Evolutionary conservation across 495 filamentous ascomycete species (phyloP), one percentile per base, ranked within the genome.

Genomic region (Hamigera avellanea): DNA sequence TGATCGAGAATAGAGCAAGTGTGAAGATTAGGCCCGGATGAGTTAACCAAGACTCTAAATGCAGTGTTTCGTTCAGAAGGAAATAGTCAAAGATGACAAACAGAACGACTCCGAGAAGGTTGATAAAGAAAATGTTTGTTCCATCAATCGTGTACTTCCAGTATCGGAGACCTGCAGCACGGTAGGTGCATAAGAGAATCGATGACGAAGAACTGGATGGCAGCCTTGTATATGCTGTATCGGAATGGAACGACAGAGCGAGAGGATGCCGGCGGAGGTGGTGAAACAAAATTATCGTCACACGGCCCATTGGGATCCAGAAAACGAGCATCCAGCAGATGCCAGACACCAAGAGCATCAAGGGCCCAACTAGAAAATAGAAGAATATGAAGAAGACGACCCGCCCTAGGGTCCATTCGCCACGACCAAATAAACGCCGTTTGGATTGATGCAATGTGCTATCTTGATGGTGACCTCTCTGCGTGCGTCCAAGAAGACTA

Each of bases 131-230:
- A 50, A 99, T 89, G 61, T 99, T 99, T 31, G 93, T 96, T 36
- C 91, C 91, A 48, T 95, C 91, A 41, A 99, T 70, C 10, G 91
- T 99, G 57, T 99, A 99, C 56, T 96, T 99, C 86, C 93, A 99
- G 62, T 99, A 99, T 57, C 89, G 86, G 32, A 78, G 61, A 14
- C 91, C 91, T 10, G 88, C 89, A 19, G 89, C 91, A 41, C 93
- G 84, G 59, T 99, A 96, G 9, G 93, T 96, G 70, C 91, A 99
- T 8, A 99, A 66, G 29, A 99, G 64, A 36, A 99, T 88, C 15
- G 86, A 91, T 25, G 86, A 82, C 26, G 87, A 80, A 8, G 77
- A 76, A 6, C 71, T 72, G 6, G 76, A 77, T 16, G 72, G 69
- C 1, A 69, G 62, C 35, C 89, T 78, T 12, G 81, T 76, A 52